Evolutionary conservation across 2,329 filamentous ascomycete genomes (phyloP).

Genomic region (Penicillium psychrosexuale): DNA sequence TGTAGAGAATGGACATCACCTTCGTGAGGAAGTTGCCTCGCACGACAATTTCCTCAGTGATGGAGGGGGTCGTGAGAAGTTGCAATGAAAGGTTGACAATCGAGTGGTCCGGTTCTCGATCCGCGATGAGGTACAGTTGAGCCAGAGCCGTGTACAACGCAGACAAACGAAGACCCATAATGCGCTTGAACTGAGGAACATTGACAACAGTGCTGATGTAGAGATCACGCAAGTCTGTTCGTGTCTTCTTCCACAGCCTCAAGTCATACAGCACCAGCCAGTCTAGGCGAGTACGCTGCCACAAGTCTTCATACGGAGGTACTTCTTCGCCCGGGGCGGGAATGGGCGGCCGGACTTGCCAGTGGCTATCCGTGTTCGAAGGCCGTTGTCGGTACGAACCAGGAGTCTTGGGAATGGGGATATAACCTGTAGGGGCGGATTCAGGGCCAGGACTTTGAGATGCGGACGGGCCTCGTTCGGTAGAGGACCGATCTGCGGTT

Average conservation of each 20-base stretch:
- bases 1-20: constrained; percentile 93
- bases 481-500: constrained; percentile 29
- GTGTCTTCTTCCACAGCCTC: constrained; percentile 92
- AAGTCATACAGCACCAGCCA: constrained; percentile 94
- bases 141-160: constrained; percentile 91
- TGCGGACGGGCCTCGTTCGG: constrained; percentile 17
- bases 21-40: constrained; percentile 94
- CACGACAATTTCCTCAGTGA: constrained; percentile 92
- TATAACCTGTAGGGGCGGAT: constrained; percentile 24
- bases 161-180: constrained; percentile 88
- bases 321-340: constrained; percentile 63
- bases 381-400: constrained; percentile 41
- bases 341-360: constrained; percentile 74
- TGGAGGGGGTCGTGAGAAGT: constrained; percentile 93
- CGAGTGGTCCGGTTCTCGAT: constrained; percentile 94
- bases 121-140: constrained; percentile 91
- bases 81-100: constrained; percentile 97
- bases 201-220: constrained; percentile 97
- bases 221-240: constrained; percentile 83
- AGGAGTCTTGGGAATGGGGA: constrained; percentile 81
- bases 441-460: constrained; percentile 16
- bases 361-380: constrained; percentile 65
- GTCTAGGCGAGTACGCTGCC: constrained; percentile 83
- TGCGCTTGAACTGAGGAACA: constrained; percentile 91
- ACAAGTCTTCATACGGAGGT: constrained; percentile 78